These are phyloP conservation scores for Talaromyces piceae DNA, from an alignment of 2,329 filamentous ascomycete genomes.

Conservation along the genomic window DNA sequence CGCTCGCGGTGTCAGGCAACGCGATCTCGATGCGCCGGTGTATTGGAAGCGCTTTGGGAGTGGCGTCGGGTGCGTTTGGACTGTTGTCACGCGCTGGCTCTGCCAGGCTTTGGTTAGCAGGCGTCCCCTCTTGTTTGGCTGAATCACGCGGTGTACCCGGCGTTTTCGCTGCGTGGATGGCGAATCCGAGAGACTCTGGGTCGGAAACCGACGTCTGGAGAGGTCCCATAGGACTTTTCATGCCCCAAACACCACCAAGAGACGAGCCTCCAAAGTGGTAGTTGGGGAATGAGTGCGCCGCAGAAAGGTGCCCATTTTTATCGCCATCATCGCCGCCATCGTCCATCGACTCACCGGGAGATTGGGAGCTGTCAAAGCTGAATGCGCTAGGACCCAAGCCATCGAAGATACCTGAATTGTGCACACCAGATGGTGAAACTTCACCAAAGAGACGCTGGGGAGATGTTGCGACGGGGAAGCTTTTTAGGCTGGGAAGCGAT, in stretches of 20 bases:
- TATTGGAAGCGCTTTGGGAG: slow-evolving; percentile 25
- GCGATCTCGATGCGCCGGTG: slow-evolving; percentile 32
- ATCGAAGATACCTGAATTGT: slow-evolving; percentile 45
- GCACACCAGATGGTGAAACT: slow-evolving; percentile 49
- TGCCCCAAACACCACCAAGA: slow-evolving; percentile 41
- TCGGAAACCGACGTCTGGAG: slow-evolving; percentile 42
- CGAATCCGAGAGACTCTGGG: slow-evolving; percentile 23
- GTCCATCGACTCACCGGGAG: slow-evolving; percentile 35
- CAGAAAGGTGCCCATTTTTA: slow-evolving; percentile 22
- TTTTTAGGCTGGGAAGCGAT: slow-evolving; percentile 34
- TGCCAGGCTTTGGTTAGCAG: slow-evolving; percentile 15
- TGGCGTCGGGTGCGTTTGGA: slow-evolving; percentile 19
- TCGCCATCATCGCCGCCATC: slow-evolving; percentile 18
- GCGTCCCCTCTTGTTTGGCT: slow-evolving; percentile 18
- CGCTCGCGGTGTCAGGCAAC: slow-evolving; percentile 32
- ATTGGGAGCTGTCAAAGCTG: slow-evolving; percentile 33
- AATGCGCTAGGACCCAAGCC: slow-evolving; percentile 20
- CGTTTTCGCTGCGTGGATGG: slow-evolving; percentile 24
- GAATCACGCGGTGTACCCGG: slow-evolving; percentile 27
- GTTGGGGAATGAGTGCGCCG: slow-evolving; percentile 30
- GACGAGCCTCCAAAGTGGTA: slow-evolving; percentile 31
- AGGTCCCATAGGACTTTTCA: slow-evolving; percentile 41
- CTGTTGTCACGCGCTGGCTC: slow-evolving; percentile 11
- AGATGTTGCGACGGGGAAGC: slow-evolving; percentile 21
- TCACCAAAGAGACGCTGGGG: slow-evolving; percentile 52